A percentile compares a stretch with the other conserved stretches of the same genome.
Conservation (phyloP, 1,284 basidiomycete genomes). For the Tilletia walkeri region DNA sequence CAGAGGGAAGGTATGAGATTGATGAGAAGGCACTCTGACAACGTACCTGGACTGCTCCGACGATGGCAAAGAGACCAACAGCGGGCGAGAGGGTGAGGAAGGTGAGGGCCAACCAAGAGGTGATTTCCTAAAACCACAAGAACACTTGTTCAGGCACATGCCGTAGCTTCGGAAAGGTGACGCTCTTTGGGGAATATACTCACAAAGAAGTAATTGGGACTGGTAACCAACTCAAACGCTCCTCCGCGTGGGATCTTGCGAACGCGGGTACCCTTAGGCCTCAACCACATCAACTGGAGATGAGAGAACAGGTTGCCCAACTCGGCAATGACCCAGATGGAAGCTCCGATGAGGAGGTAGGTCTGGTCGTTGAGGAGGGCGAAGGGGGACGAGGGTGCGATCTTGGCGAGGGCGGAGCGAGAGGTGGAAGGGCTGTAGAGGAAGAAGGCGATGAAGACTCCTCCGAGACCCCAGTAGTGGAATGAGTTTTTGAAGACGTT, state of each 20-base stretch:
- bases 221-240: slow-evolving; percentile 79
- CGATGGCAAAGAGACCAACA: slow-evolving; percentile 73
- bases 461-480: slow-evolving; percentile 69
- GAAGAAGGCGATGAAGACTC: slow-evolving; percentile 54
- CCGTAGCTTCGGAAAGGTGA: too few relatives aligned
- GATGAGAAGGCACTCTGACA: too few relatives aligned
- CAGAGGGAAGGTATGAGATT: background rate
- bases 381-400: slow-evolving; percentile 66
- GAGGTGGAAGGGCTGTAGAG: slow-evolving; percentile 59
- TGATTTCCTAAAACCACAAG: slow-evolving; percentile 42
- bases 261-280: slow-evolving; percentile 74
- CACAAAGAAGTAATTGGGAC: slow-evolving; percentile 96
- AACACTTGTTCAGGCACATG: background rate
- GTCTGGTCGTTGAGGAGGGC: slow-evolving; percentile 65
- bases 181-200: background rate
- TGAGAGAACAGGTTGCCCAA: slow-evolving; percentile 84
- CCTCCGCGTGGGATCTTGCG: slow-evolving; percentile 77
- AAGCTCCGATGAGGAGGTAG: slow-evolving; percentile 70
- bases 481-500: slow-evolving; percentile 79
- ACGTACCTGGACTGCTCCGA: slow-evolving; percentile 57
- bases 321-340: slow-evolving; percentile 75
- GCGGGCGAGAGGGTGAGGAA: slow-evolving; percentile 66
- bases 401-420: slow-evolving; percentile 74
- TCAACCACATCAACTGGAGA: slow-evolving; percentile 75
- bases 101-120: slow-evolving; percentile 74